These are phyloP conservation scores for Fusarium odoratissimum DNA, from an alignment of 2,329 filamentous ascomycete species.

Conservation along the genomic window DNA sequence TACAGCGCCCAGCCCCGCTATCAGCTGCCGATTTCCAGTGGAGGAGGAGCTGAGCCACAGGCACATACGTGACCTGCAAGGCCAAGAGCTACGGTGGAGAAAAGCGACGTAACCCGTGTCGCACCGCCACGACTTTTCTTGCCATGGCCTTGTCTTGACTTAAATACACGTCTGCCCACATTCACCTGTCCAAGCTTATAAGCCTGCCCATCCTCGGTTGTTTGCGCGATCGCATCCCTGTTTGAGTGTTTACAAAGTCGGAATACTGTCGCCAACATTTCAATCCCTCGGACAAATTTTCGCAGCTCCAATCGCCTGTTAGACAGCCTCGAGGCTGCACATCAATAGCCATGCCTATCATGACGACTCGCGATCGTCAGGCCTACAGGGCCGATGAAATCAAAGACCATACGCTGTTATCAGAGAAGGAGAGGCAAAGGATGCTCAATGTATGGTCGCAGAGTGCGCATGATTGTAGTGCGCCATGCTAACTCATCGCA, in stretches of 20 bases:
- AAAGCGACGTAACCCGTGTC: constrained; percentile 41
- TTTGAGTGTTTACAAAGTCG: neutral
- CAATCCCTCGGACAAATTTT: neutral
- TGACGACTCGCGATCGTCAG: constrained; percentile 52
- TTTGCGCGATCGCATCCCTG: constrained; percentile 15
- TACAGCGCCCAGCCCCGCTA: constrained; percentile 27
- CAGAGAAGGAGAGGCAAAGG: constrained; percentile 51
- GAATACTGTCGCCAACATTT: neutral
- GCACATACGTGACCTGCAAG: constrained; percentile 19
- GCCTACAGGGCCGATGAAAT: constrained; percentile 56
- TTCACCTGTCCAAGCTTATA: constrained; percentile 38
- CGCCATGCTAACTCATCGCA: constrained; percentile 9
- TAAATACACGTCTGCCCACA: constrained; percentile 39
- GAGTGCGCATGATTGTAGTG: neutral
- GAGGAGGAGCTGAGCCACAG: constrained; percentile 41
- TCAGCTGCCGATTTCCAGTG: constrained; percentile 10
- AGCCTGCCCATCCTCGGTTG: constrained; percentile 28
- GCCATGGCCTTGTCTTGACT: constrained; percentile 22
- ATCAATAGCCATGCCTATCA: constrained; percentile 47
- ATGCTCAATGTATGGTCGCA: constrained; percentile 50
- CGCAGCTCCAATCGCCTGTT: constrained; percentile 7
- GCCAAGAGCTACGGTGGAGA: constrained; percentile 40
- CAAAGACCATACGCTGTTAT: constrained; percentile 49
- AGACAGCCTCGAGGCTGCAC: constrained; percentile 47
- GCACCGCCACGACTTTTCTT: constrained; percentile 41